phyloP scores from a whole-genome alignment of 306 rosid genomes.

The Prunus mume region DNA sequence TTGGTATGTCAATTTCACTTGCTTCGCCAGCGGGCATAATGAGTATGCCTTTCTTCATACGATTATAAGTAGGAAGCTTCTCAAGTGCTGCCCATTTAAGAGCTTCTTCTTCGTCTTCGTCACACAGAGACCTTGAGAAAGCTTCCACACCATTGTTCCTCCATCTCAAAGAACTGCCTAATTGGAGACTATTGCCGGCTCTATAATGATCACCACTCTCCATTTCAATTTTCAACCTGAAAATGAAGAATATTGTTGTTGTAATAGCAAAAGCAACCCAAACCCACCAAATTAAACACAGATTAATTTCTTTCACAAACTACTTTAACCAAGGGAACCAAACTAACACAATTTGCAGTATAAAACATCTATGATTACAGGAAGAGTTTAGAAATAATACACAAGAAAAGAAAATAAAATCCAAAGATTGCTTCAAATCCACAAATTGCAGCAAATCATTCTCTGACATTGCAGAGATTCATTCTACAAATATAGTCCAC shows the following conservation, averaged over 20 bases:
- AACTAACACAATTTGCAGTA: too few species aligned
- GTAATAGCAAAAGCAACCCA: not conserved
- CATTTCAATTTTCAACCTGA: conserved; percentile 22
- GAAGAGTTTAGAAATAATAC: too few species aligned
- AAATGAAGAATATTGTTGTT: not conserved
- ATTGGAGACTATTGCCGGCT: conserved; percentile 29
- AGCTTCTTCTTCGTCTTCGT: conserved; percentile 63
- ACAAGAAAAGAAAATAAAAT: too few species aligned
- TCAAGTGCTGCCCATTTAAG: conserved; percentile 72
- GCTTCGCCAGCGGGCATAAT: conserved; percentile 38
- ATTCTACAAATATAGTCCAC: too few species aligned
- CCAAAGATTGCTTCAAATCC: too few species aligned
- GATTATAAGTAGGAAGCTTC: conserved; percentile 69
- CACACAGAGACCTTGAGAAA: conserved; percentile 40
- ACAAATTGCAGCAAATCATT: too few species aligned
- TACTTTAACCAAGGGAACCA: not conserved
- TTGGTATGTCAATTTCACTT: conserved; percentile 46
- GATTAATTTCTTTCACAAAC: not conserved
- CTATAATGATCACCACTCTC: conserved; percentile 38
- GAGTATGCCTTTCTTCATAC: conserved; percentile 66
- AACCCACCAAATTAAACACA: not conserved
- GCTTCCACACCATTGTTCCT: conserved; percentile 34
- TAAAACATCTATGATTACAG: too few species aligned
- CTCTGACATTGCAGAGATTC: too few species aligned
- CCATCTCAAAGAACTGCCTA: conserved; percentile 36